Evolutionary conservation across 106 monocot genomes (phyloP).

Genomic region (Allium fistulosum): DNA sequence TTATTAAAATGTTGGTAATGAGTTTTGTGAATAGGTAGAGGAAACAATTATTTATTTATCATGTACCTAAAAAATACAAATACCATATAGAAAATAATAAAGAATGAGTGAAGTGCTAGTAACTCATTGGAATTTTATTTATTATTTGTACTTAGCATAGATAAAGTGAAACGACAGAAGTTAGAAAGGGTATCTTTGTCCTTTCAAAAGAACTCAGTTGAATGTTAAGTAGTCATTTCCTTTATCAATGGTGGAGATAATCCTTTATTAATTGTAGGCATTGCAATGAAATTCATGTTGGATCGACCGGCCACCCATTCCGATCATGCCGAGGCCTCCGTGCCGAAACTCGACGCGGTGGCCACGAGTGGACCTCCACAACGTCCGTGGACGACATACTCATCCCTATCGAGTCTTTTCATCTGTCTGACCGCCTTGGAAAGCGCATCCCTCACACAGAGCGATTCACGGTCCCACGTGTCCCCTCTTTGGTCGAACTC

Average conservation of each 20-base stretch:
- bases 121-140: no score
- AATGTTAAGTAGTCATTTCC: neutral
- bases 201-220: no score
- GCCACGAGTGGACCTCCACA: slow-evolving; percentile 76
- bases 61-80: no score
- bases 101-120: no score
- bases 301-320: slow-evolving; percentile 68
- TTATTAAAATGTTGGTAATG: no score
- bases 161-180: no score
- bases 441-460: slow-evolving; percentile 73
- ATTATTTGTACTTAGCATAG: no score
- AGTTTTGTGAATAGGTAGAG: no score
- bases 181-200: no score
- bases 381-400: slow-evolving; percentile 66
- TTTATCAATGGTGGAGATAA: neutral
- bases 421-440: slow-evolving; percentile 78
- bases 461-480: slow-evolving; percentile 63
- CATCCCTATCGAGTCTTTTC: slow-evolving; percentile 60
- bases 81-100: no score
- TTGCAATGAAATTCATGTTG: slow-evolving; percentile 94
- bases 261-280: slow-evolving; percentile 27
- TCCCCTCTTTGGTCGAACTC: slow-evolving; percentile 78
- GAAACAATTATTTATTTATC: no score
- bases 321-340: slow-evolving; percentile 63
- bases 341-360: slow-evolving; percentile 46